Percentiles rank a stretch among this genome's conserved stretches.
Evolutionary conservation across 23 red algal genomes (phyloP).

Genomic region (Gracilaria gracilis): DNA sequence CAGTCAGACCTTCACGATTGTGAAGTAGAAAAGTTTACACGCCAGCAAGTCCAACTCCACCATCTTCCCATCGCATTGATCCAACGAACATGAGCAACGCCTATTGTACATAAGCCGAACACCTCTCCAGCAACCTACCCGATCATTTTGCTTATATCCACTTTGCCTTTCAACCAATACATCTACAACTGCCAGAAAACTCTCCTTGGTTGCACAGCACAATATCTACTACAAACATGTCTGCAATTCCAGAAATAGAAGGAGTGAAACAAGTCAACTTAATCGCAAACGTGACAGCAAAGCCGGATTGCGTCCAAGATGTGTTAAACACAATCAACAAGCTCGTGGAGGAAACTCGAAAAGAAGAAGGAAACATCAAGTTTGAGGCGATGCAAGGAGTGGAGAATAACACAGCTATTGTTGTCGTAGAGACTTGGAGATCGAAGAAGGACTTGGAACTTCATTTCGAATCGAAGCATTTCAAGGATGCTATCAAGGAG

Average conservation of each 20-base stretch:
- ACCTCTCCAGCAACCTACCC: too few species aligned
- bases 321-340: neutral
- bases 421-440: slow-evolving; percentile 16
- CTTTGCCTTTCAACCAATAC: too few species aligned
- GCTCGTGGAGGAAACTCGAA: neutral
- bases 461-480: neutral
- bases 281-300: neutral
- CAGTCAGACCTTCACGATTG: too few species aligned
- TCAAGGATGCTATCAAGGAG: neutral
- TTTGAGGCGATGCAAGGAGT: neutral
- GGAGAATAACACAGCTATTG: neutral
- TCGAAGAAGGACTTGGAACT: slow-evolving; percentile 13
- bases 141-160: too few species aligned
- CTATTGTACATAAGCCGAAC: too few species aligned
- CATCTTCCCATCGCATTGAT: too few species aligned
- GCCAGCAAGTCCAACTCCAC: too few species aligned
- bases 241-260: neutral
- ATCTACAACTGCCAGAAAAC: too few species aligned
- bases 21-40: too few species aligned
- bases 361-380: slow-evolving; percentile 10
- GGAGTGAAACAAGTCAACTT: neutral
- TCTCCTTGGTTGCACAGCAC: too few species aligned
- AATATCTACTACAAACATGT: neutral
- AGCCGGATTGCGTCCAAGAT: neutral
- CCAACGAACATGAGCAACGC: too few species aligned